Base-by-base conservation (phyloP, 495 filamentous ascomycete species). In the Podospora comata region DNA sequence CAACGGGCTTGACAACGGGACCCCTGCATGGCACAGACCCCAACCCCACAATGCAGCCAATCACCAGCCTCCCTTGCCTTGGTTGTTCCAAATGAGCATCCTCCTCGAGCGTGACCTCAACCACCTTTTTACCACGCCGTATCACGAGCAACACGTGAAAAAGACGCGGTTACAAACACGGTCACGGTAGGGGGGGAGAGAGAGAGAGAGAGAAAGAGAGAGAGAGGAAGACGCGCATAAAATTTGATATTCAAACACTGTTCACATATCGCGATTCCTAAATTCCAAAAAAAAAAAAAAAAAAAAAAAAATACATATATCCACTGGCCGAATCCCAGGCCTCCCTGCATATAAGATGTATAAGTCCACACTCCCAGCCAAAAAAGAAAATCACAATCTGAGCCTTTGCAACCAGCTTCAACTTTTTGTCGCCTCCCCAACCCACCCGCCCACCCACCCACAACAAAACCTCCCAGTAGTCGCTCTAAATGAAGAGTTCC, bases 1-100 rank as follows among this genome's bases (percentile, higher is more conserved):
- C 62, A 23, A 64, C 62, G 39, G 39, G 13, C 39, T 48, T 53
- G 32, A 27, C 54, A 53, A n/a, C 62, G 23, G n/a, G 62, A 54
- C 32, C 62, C 39, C 16, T 48, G 32, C 34, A 15, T 19, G n/a
- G 39, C 62, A 23, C 19, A 19, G 18, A 20, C 34, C 32, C 3
- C n/a, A 18, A 26, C 62, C 19, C 19, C 4, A 32, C 62, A 53
- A 28, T 64, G 7, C 20, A 26, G 28, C n/a, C 39, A 48, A 48
- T 48, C 15, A 48, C 30, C 30, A 32, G 30, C 30, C 30, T 48
- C 39, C 39, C 39, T 48, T 48, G 39, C 39, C 39, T 48, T 48
- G 39, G 9, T 6, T 3, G 30, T 13, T 16, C 39, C 7, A 48
- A 48, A 48, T 48, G 39, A 48, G 39, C 39, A 48, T 48, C 39